Evolutionary conservation across 495 filamentous ascomycete genomes (phyloP).

Genomic region (Aspergillus homomorphus): DNA sequence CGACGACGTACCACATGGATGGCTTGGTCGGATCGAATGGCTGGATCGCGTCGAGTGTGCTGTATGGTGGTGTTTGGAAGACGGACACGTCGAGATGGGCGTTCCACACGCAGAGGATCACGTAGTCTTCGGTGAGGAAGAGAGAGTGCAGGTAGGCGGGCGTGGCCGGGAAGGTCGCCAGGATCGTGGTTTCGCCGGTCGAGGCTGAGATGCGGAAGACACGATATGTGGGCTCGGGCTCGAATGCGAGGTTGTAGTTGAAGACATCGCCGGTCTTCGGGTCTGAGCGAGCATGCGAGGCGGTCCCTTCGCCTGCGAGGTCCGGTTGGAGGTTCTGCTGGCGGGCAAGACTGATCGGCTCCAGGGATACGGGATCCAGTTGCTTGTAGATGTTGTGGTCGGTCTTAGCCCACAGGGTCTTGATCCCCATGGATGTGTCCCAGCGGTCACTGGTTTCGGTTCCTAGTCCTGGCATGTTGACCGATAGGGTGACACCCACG

Average conservation of each 20-base stretch:
- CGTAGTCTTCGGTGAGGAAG: slow-evolving; percentile 60
- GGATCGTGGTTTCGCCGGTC: slow-evolving; percentile 63
- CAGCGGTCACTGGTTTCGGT: slow-evolving; percentile 11
- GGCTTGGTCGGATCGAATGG: slow-evolving; percentile 47
- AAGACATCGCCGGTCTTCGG: slow-evolving; percentile 71
- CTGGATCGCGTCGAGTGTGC: slow-evolving; percentile 26
- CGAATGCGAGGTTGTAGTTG: slow-evolving; percentile 67
- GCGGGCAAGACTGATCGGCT: slow-evolving; percentile 58
- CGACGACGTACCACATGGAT: slow-evolving; percentile 67
- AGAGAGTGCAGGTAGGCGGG: slow-evolving; percentile 73
- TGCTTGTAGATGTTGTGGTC: slow-evolving; percentile 55
- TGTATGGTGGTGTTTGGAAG: slow-evolving; percentile 44
- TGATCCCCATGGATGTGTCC: slow-evolving; percentile 32
- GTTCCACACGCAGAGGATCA: slow-evolving; percentile 65
- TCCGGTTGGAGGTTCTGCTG: slow-evolving; percentile 62
- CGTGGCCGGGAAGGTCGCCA: slow-evolving; percentile 58
- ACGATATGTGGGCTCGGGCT: slow-evolving; percentile 52
- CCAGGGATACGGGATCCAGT: slow-evolving; percentile 65
- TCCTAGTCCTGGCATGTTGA: slow-evolving; percentile 53
- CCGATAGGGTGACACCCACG: slow-evolving; percentile 58
- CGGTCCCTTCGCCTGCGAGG: slow-evolving; percentile 59
- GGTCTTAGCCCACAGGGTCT: slow-evolving; percentile 57
- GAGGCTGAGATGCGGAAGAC: slow-evolving; percentile 59
- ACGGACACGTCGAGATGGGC: slow-evolving; percentile 51
- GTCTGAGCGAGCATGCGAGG: slow-evolving; percentile 67